Percentiles rank a stretch among this genome's conserved stretches.
phyloP scores from a whole-genome alignment of 306 rosid genomes.

The Sesbania bispinosa region DNA sequence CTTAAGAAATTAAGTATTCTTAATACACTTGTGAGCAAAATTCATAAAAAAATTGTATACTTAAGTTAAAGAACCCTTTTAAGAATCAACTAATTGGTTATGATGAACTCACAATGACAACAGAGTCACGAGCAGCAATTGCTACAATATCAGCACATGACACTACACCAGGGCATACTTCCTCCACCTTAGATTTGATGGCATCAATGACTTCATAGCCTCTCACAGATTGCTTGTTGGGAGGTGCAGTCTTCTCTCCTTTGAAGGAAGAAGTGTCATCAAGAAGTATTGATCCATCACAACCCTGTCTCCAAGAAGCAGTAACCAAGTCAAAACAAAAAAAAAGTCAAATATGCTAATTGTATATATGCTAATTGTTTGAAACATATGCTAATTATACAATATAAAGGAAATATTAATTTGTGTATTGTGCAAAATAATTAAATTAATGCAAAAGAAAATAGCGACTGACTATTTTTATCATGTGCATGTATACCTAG shows the following conservation, averaged over 20 bases:
- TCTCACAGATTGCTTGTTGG: conserved; percentile 48
- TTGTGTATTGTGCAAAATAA: too few species aligned
- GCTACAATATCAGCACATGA: conserved; percentile 74
- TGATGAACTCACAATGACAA: conserved; percentile 42
- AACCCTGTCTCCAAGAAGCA: conserved; percentile 51
- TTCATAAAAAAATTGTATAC: not conserved
- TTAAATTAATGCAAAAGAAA: too few species aligned
- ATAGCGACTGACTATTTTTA: too few species aligned
- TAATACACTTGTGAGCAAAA: too few species aligned
- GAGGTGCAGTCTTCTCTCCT: conserved; percentile 64
- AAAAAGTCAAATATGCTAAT: too few species aligned
- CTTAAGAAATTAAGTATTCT: too few species aligned
- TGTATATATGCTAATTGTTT: too few species aligned
- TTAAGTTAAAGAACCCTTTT: not conserved
- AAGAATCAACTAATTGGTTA: not conserved
- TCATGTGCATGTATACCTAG: too few species aligned
- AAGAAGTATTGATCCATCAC: conserved; percentile 62
- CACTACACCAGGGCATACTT: conserved; percentile 52
- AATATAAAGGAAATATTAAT: too few species aligned
- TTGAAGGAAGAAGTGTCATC: conserved; percentile 47
- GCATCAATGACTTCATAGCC: conserved; percentile 52
- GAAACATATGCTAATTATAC: not conserved
- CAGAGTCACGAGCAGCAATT: conserved; percentile 73
- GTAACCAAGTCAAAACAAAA: too few species aligned
- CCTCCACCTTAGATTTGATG: conserved; percentile 53